Evolutionary conservation across 2,329 filamentous ascomycete genomes (phyloP).

Genomic region (Ophiobolus disseminans): DNA sequence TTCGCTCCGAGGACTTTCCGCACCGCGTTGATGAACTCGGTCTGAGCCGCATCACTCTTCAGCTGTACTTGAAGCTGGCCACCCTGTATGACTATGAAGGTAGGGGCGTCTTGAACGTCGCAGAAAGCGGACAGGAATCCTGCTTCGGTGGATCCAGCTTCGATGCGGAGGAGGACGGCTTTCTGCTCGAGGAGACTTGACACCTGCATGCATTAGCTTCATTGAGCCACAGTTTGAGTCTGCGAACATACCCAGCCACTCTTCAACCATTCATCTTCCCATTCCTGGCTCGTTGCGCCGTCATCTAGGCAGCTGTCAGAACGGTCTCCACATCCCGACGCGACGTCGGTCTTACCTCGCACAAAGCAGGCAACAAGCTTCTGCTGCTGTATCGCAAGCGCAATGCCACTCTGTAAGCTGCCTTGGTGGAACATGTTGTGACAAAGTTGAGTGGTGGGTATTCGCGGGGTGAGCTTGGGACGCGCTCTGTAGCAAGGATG

Average conservation of each 20-base stretch:
- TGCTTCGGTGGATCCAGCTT: slow-evolving; percentile 78
- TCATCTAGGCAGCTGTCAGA: slow-evolving; percentile 62
- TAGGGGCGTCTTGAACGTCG: slow-evolving; percentile 78
- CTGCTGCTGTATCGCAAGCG: slow-evolving; percentile 72
- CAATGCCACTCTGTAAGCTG: slow-evolving; percentile 80
- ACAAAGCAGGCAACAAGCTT: slow-evolving; percentile 89
- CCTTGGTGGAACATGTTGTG: slow-evolving; percentile 79
- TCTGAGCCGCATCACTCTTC: slow-evolving; percentile 66
- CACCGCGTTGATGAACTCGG: slow-evolving; percentile 70
- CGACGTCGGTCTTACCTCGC: slow-evolving; percentile 61
- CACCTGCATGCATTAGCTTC: slow-evolving; percentile 33
- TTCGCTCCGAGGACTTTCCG: slow-evolving; percentile 46
- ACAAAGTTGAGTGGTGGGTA: slow-evolving; percentile 16
- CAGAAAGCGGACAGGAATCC: slow-evolving; percentile 83
- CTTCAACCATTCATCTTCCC: slow-evolving; percentile 73
- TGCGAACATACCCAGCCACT: slow-evolving; percentile 42
- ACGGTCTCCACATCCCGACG: slow-evolving; percentile 17
- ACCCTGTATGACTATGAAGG: slow-evolving; percentile 81
- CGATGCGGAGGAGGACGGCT: slow-evolving; percentile 73
- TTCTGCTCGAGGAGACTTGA: slow-evolving; percentile 63
- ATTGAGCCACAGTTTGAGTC: no score
- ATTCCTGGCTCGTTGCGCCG: slow-evolving; percentile 70
- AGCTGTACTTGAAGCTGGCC: slow-evolving; percentile 81
- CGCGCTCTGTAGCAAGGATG: slow-evolving; percentile 21
- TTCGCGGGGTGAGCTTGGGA: slow-evolving; percentile 26